These are phyloP conservation scores for Entomortierella chlamydospora DNA, from an alignment of 192 early-diverging fungal genomes.

Conservation along the genomic window DNA sequence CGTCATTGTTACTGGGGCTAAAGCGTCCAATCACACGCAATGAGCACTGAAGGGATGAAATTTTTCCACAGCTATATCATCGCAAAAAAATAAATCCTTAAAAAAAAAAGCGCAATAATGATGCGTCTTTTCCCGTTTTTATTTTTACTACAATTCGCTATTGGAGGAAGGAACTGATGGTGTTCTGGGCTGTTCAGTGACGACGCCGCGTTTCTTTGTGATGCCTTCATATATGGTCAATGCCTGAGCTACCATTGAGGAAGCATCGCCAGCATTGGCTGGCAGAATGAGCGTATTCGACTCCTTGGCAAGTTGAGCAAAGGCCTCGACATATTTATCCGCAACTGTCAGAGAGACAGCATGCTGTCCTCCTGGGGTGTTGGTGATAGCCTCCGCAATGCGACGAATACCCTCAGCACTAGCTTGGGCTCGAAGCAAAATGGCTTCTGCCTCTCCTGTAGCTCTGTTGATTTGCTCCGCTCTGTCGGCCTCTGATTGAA, in stretches of 20 bases:
- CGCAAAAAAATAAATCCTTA: no score
- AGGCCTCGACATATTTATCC: constrained; percentile 97
- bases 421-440: constrained; percentile 84
- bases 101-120: no score
- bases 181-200: not conserved
- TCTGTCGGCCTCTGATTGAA: constrained; percentile 95
- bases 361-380: constrained; percentile 74
- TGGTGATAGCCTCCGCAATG: constrained; percentile 82
- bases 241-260: constrained; percentile 90
- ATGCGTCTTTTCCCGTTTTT: no score
- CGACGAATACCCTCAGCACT: constrained; percentile 83
- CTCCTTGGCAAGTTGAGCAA: constrained; percentile 93
- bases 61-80: no score
- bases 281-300: constrained; percentile 92
- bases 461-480: constrained; percentile 92
- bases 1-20: no score
- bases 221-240: constrained; percentile 65
- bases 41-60: no score
- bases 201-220: constrained; percentile 50
- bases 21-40: no score
- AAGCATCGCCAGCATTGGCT: constrained; percentile 82
- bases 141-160: no score
- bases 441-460: constrained; percentile 90
- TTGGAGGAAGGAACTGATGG: no score
- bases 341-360: constrained; percentile 93